Percentiles rank a stretch among this genome's conserved stretches.
Conservation (phyloP, 495 filamentous ascomycete species). For the Filosporella fistucella region DNA sequence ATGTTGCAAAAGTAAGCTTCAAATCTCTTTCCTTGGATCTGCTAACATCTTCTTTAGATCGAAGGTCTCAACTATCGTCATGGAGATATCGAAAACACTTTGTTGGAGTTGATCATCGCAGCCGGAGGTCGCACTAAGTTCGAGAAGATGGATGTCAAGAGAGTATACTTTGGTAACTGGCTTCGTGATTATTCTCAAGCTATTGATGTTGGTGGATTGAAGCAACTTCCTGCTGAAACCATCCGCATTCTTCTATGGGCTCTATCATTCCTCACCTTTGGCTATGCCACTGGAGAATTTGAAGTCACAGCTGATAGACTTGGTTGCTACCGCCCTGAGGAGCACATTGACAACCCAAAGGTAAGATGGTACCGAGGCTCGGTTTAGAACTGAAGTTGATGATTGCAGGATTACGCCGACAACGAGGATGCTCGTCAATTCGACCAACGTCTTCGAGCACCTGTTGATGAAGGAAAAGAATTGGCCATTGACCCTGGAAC, state of each 20-base stretch:
- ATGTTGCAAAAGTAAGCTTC: slow-evolving; percentile 3
- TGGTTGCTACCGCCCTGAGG: slow-evolving; percentile 88
- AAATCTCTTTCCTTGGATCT: background rate
- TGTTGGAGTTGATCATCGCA: slow-evolving; percentile 67
- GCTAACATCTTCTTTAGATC: background rate
- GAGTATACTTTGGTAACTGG: slow-evolving; percentile 90
- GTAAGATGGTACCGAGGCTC: background rate
- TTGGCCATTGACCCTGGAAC: slow-evolving; percentile 72
- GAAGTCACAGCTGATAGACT: slow-evolving; percentile 90
- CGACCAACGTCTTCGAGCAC: slow-evolving; percentile 71
- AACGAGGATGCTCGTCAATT: slow-evolving; percentile 77
- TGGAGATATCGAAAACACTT: slow-evolving; percentile 89
- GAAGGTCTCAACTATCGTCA: slow-evolving; percentile 50
- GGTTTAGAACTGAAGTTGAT: background rate
- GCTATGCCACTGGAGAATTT: slow-evolving; percentile 92
- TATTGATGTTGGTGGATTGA: slow-evolving; percentile 81
- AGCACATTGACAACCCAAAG: slow-evolving; percentile 60
- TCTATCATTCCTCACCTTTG: slow-evolving; percentile 84
- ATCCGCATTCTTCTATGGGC: slow-evolving; percentile 87
- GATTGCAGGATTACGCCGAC: slow-evolving; percentile 10
- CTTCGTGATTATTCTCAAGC: slow-evolving; percentile 77
- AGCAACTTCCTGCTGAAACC: slow-evolving; percentile 79
- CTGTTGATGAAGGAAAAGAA: slow-evolving; percentile 72
- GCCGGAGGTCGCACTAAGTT: slow-evolving; percentile 77
- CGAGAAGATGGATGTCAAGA: slow-evolving; percentile 77